Evolutionary conservation across 2,329 filamentous ascomycete species (phyloP), one percentile per base, ranked within the genome.

Genomic region (Sarocladiaceae sp.): DNA sequence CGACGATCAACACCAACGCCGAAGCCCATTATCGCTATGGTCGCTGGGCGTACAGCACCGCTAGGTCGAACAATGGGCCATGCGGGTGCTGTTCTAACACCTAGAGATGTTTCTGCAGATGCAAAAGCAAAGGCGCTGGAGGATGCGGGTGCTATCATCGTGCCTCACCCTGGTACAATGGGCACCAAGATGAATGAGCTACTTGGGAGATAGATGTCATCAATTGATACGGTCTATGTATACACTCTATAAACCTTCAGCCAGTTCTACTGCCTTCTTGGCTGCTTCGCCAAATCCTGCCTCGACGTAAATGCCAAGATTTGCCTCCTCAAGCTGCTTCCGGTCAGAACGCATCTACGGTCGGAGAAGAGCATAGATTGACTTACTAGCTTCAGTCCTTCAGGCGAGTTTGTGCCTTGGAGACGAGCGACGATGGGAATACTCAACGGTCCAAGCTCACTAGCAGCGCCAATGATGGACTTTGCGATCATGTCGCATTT

Each of bases 31-130:
- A 54, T 88, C 61, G 84, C 83, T 39, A 75, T 89, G 52, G 77
- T 90, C 15, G 84, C 82, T 11, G 87, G 87, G 1, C 67, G 79
- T 54, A 77, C 82, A 51, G 84, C 86, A 7, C 79, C 79, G 2
- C 64, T 71, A 31, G 81, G 82, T 0, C 76, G 76, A 33, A 77
- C 84, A 6, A 90, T 90, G 85, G 87, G 87, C 2, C 87, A 90
- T 64, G 86, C 86, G 2, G 87, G 87, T 20, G 86, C 86, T 2
- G 80, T 85, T 66, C 51, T 64, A 1, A 62, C 59, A 2, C 42
- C 62, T 2, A 53, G 63, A 7, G 68, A 71, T 37, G 56, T 61
- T 0, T 58, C 66, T 3, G 68, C 68, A 0, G 59, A 58, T 2
- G 59, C 55, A 2, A 72, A 72, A 52, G 65, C 59, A 0, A 63